Conservation (phyloP, 768 basidiomycete species). For the Coprinopsis sp. region DNA sequence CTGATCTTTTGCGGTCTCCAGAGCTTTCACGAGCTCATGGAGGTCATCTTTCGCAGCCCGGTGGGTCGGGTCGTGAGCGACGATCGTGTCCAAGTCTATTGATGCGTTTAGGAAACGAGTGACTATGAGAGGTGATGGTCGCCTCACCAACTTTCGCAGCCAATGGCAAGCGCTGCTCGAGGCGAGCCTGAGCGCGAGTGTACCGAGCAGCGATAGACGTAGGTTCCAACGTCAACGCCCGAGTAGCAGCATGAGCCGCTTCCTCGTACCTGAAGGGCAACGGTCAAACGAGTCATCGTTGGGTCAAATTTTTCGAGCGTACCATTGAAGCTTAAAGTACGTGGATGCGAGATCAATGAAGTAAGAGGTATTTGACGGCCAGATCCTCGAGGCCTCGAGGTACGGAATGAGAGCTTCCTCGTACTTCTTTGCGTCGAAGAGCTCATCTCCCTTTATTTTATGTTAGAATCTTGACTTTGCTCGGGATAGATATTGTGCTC, state of each 20-base stretch:
- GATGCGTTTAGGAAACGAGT: not conserved
- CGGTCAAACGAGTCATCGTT: slow-evolving; percentile 5
- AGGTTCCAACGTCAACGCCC: slow-evolving; percentile 33
- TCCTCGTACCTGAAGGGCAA: slow-evolving; percentile 28
- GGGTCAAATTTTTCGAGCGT: slow-evolving; percentile 11
- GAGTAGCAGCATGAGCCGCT: slow-evolving; percentile 34
- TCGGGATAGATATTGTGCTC: not conserved
- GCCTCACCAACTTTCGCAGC: slow-evolving; percentile 28
- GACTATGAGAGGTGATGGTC: not conserved
- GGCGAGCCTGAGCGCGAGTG: slow-evolving; percentile 35
- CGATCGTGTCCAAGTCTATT: slow-evolving; percentile 24
- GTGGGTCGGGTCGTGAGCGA: slow-evolving; percentile 20
- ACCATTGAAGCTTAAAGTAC: slow-evolving; percentile 33
- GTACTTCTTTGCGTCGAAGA: slow-evolving; percentile 26
- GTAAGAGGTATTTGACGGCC: slow-evolving; percentile 29
- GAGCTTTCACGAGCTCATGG: slow-evolving; percentile 15
- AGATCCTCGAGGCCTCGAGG: slow-evolving; percentile 28
- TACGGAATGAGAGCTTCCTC: slow-evolving; percentile 29
- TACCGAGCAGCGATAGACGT: slow-evolving; percentile 37
- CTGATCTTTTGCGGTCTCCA: slow-evolving; percentile 9
- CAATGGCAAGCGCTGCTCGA: slow-evolving; percentile 28
- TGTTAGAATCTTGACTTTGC: not conserved
- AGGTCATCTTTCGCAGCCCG: slow-evolving; percentile 9
- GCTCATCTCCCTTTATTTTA: slow-evolving; percentile 27
- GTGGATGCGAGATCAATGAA: slow-evolving; percentile 32